These are phyloP conservation scores for Colletotrichum simmondsii DNA, from an alignment of 2,329 filamentous ascomycete species.

Conservation along the genomic window DNA sequence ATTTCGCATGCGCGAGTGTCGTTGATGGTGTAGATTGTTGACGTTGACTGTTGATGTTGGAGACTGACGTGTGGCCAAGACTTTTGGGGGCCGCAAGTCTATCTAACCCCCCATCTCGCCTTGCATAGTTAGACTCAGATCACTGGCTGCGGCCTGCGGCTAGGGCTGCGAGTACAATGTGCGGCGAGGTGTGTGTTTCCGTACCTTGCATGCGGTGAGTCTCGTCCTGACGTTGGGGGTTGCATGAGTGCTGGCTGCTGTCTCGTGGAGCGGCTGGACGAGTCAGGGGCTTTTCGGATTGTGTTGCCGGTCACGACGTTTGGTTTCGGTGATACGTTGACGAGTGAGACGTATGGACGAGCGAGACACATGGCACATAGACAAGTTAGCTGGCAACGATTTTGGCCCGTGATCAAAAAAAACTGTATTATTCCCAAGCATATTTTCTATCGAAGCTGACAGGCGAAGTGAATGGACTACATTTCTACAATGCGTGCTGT, in stretches of 20 bases:
- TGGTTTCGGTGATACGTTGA: too few species aligned
- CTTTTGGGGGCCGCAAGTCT: too few species aligned
- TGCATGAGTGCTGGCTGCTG: not conserved
- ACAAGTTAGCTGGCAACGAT: not conserved
- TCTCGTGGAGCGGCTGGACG: too few species aligned
- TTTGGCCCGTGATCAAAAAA: not conserved
- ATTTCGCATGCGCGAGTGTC: not conserved
- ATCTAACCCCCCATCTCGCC: too few species aligned
- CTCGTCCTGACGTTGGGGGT: not conserved
- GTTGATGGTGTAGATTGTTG: too few species aligned
- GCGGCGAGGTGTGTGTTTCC: not conserved
- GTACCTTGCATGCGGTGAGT: conserved; percentile 1
- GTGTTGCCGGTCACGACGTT: not conserved
- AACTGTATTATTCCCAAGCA: conserved; percentile 4
- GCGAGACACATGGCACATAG: not conserved
- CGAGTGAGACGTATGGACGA: not conserved
- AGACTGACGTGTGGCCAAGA: not conserved
- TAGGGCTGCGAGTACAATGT: not conserved
- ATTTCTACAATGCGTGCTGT: conserved; percentile 6
- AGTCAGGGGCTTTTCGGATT: not conserved
- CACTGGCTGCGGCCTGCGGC: not conserved
- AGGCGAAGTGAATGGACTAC: conserved; percentile 9
- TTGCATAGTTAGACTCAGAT: not conserved
- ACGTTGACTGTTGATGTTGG: not conserved
- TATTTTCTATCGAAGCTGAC: not conserved